Conservation (phyloP, 306 rosid species). For the Dalbergia oliveri region DNA sequence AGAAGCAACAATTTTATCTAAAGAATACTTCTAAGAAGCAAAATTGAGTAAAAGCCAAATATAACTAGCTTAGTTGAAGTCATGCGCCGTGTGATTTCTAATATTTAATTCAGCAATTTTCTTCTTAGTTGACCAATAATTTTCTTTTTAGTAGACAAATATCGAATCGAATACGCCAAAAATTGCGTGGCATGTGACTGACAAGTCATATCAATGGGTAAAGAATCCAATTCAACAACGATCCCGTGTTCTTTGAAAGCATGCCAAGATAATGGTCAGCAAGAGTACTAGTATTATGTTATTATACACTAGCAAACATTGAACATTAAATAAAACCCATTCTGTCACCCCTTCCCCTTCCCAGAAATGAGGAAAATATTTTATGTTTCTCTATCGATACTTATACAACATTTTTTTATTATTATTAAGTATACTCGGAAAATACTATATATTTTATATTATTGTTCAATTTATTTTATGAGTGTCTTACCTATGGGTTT, state of each 20-base stretch:
- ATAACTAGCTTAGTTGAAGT: not conserved
- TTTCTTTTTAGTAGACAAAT: not conserved
- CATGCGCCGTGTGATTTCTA: not conserved
- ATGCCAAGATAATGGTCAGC: not conserved
- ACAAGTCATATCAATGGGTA: not conserved
- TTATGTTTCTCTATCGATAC: not conserved
- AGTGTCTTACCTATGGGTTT: no score
- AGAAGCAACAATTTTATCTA: not conserved
- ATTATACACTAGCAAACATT: no score
- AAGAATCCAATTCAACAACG: slow-evolving; percentile 34
- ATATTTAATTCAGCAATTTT: not conserved
- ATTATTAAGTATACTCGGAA: not conserved
- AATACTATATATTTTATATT: no score
- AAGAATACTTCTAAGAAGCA: not conserved
- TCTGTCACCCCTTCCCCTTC: not conserved
- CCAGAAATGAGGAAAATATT: not conserved
- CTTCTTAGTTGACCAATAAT: not conserved
- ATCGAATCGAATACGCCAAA: not conserved
- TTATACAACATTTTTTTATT: not conserved
- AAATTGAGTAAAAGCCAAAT: no score
- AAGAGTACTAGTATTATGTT: not conserved
- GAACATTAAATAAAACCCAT: not conserved
- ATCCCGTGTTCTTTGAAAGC: not conserved
- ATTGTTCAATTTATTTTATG: no score
- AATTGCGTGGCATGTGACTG: not conserved